Conservation (phyloP, 805 yeast species). For the Candida yuanshanica region DNA sequence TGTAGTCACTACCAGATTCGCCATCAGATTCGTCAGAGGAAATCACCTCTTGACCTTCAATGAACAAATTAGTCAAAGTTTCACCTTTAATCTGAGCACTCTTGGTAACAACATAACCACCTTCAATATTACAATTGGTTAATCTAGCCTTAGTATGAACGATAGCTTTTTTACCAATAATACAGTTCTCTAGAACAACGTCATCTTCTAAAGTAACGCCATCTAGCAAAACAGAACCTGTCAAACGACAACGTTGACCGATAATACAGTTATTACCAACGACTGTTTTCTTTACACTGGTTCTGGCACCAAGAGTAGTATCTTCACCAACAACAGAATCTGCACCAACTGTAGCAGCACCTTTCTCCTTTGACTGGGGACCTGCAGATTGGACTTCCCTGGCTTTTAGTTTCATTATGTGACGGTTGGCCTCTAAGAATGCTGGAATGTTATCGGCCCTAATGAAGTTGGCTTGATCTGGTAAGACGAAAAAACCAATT, state of each 20-base stretch:
- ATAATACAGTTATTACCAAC: conserved; percentile 69
- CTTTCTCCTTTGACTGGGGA: conserved; percentile 38
- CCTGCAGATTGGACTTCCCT: conserved; percentile 22
- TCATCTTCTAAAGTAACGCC: conserved; percentile 75
- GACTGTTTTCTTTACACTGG: conserved; percentile 81
- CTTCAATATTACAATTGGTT: conserved; percentile 81
- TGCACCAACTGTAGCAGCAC: conserved; percentile 74
- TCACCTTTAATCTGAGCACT: conserved; percentile 53
- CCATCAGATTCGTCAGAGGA: conserved; percentile 13
- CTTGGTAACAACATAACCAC: conserved; percentile 60
- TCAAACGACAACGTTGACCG: conserved; percentile 82
- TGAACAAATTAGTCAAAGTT: conserved; percentile 37
- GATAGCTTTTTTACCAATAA: conserved; percentile 66
- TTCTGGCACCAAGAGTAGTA: conserved; percentile 70
- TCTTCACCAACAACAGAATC: conserved; percentile 75
- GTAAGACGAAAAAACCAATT: conserved; percentile 66
- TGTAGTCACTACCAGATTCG: conserved; percentile 25
- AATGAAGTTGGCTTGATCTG: conserved; percentile 63
- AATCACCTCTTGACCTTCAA: conserved; percentile 22
- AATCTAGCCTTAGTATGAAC: conserved; percentile 62
- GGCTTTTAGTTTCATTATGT: conserved; percentile 63
- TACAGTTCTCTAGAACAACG: conserved; percentile 71
- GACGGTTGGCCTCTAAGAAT: conserved; percentile 85
- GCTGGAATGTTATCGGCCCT: conserved; percentile 76
- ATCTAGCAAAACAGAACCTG: conserved; percentile 77